Base-by-base conservation (phyloP, 31 red algal genomes). In the Odonthalia washingtoniensis region DNA sequence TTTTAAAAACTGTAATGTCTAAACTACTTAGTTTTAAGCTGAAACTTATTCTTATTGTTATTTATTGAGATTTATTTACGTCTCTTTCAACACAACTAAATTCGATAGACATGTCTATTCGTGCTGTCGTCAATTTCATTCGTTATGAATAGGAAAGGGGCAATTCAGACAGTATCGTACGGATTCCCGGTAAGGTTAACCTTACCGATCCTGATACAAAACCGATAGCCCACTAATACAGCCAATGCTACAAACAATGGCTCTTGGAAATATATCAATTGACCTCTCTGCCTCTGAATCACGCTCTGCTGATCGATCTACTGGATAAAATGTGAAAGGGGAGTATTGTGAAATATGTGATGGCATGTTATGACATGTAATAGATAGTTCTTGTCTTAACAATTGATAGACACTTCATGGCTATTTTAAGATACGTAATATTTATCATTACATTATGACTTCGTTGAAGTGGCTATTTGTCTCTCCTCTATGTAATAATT, bases 131-230 rank as follows among this genome's bases (percentile, higher is more conserved):
- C 5, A 41, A 4, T 12, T 49, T 68, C n/a, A 84, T 72, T 40
- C 34, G 65, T 1, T 84, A 84, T 31, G 80, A 69, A 28, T 84
- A 66, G 3, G 80, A 84, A 38, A 84, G 24, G 31, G 4, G 65
- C 21, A 68, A 84, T 39, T 17, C 65, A 45, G 34, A 41, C 6
- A 40, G 12, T 3, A 72, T 84, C 34, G 65, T 72, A 2, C 70
- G 80, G 80, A 72, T 65, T 18, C 80, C 80, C 16, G 80, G 80
- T 1, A 72, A 84, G 40, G 24, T 41, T 40, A 84, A 84, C 41
- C 35, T 46, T 65, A 62, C 35, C 26, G 80, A 84, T 46, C 80
- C 38, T 6, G 6, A 40, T 18, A 84, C 62, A 4, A 84, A 84
- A 4, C 66, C 2, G 66, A 70, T 37, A 45, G 63, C 5, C 65